phyloP scores from a whole-genome alignment of 192 early-diverging fungal genomes.

The Coemansia sp. region DNA sequence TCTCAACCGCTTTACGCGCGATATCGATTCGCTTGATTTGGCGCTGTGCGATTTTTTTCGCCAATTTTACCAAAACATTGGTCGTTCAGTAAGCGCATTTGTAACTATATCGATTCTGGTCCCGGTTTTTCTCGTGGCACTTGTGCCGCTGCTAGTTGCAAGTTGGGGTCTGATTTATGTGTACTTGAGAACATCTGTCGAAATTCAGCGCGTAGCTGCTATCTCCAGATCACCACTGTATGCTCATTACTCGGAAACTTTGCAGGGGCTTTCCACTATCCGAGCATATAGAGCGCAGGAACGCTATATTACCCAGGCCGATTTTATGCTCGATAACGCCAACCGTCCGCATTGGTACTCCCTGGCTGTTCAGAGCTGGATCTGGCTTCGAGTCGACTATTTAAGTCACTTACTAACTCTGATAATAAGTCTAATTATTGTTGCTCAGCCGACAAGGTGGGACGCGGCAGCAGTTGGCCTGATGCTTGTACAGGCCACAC shows the following conservation, averaged over 20 bases:
- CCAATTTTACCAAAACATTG: constrained; percentile 60
- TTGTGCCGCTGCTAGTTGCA: constrained; percentile 70
- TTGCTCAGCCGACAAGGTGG: constrained; percentile 37
- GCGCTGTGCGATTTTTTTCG: constrained; percentile 59
- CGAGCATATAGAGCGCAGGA: constrained; percentile 66
- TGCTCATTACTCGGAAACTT: constrained; percentile 75
- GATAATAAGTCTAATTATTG: constrained; percentile 31
- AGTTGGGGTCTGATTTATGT: constrained; percentile 74
- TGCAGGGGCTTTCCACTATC: constrained; percentile 83
- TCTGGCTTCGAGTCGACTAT: constrained; percentile 46
- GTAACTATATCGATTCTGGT: constrained; percentile 52
- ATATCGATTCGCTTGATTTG: constrained; percentile 2
- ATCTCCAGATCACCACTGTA: constrained; percentile 80
- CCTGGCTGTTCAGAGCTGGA: constrained; percentile 37
- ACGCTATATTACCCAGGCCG: constrained; percentile 17
- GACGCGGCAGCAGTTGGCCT: constrained; percentile 48
- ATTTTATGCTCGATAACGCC: constrained; percentile 31
- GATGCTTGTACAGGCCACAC: constrained; percentile 43
- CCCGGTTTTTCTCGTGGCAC: constrained; percentile 71
- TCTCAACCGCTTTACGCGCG: constrained; percentile 8
- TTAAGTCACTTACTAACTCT: constrained; percentile 31
- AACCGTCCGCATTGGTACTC: constrained; percentile 50
- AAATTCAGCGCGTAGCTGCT: constrained; percentile 88
- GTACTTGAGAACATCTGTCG: constrained; percentile 79
- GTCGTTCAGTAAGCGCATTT: constrained; percentile 38